Evolutionary conservation across 176 grass and related monocot species (phyloP).

Genomic region (Oryza australiensis): DNA sequence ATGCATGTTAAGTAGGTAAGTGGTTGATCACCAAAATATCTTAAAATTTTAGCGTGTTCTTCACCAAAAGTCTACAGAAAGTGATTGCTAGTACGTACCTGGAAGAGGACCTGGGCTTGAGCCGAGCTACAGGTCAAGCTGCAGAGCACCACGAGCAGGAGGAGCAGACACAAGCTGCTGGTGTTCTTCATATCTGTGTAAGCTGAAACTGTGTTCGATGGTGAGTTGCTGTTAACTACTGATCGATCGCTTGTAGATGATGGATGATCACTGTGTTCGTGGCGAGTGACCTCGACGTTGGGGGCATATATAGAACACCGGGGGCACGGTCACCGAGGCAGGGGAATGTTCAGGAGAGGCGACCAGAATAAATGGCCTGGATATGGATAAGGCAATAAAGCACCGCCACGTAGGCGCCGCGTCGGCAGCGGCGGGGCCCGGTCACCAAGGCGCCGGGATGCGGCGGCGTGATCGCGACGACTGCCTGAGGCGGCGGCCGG

Average conservation of each 20-base stretch:
- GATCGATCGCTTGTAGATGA: not conserved
- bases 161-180: slow-evolving; percentile 20
- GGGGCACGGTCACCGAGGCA: slow-evolving; percentile 1
- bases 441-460: not conserved
- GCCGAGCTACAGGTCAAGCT: slow-evolving; percentile 1
- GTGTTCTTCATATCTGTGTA: slow-evolving; percentile 24
- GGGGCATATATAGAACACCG: slow-evolving; percentile 1
- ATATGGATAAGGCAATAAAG: slow-evolving; percentile 28
- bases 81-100: slow-evolving; percentile 33
- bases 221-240: not conserved
- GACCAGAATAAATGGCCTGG: slow-evolving; percentile 19
- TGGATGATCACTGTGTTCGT: not conserved
- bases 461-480: slow-evolving; percentile 40
- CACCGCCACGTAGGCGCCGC: slow-evolving; percentile 24
- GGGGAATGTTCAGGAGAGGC: not conserved
- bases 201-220: not conserved
- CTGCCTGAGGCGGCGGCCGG: not conserved
- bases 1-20: not conserved
- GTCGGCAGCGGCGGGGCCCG: not conserved
- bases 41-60: not conserved
- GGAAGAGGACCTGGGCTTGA: slow-evolving; percentile 63
- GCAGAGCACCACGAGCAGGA: slow-evolving; percentile 32
- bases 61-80: not conserved
- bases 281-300: not conserved
- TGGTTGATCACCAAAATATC: not conserved